Base-by-base conservation (phyloP, 208 protist genomes). In the Naegleria fowleri region DNA sequence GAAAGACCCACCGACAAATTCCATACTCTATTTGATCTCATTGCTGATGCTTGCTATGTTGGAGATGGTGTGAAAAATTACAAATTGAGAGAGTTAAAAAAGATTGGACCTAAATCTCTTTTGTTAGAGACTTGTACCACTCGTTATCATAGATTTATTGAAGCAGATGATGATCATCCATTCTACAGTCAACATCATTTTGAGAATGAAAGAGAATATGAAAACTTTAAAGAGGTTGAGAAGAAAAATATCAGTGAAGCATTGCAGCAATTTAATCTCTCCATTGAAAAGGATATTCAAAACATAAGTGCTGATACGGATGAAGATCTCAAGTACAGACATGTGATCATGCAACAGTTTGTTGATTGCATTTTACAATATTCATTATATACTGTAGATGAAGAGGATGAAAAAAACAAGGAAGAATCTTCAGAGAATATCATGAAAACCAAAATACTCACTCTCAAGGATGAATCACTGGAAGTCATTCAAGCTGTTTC, bases 71-170 rank as follows among this genome's bases (percentile, higher is more conserved):
- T 79, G 7, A 79, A 79, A 79, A n/a, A 79, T 13, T 79, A 79
- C 29, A 79, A 79, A 79, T 79, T 79, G 29, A 79, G 67, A 79
- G 67, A 79, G n/a, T 79, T 79, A n/a, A 79, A 79, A 79, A 79
- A 79, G 25, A 25, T 36, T 36, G 67, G 67, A 79, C 25, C 25
- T 36, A 79, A 79, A 36, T 9, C 19, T 79, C 16, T 79, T 13
- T 9, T 79, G 0, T 79, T 79, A 36, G 67, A 79, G n/a, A 33
- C 13, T 36, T 79, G 67, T 79, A 79, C 67, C 7, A 36, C 16
- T 36, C 19, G 67, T 9, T 79, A 79, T 79, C 29, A 79, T 33
- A 79, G 67, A 79, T 79, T 79, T 79, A n/a, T 79, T 79, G 29
- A 79, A 13, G 0, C 29, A 13, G 67, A 79, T 13, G 67, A 79